Evolutionary conservation across 2,329 filamentous ascomycete genomes (phyloP).

Genomic region (Tolypocladium tropicale): DNA sequence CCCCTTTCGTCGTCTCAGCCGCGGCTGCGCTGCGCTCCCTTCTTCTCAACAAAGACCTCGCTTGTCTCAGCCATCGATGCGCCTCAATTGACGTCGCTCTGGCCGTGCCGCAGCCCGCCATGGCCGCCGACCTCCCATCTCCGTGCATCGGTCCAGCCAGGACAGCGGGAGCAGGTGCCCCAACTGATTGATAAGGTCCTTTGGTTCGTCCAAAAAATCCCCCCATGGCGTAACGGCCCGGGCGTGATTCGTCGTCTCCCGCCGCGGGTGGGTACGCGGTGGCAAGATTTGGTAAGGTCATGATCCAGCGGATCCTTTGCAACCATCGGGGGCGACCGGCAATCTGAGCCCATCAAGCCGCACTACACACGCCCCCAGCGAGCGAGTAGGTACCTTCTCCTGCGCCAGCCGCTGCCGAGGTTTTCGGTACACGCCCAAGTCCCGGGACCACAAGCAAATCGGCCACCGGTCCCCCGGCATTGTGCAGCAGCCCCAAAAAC

Average conservation of each 20-base stretch:
- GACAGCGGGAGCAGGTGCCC: not conserved
- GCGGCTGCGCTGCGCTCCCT: not conserved
- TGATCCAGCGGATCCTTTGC: not conserved
- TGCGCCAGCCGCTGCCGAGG: not conserved
- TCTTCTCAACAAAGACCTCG: not conserved
- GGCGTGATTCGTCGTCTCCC: not conserved
- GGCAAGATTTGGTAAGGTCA: slow-evolving; percentile 2
- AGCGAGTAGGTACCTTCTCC: too few relatives aligned
- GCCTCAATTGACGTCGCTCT: not conserved
- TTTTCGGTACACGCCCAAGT: not conserved
- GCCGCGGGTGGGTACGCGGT: not conserved
- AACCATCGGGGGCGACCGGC: not conserved
- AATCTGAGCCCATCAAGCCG: too few relatives aligned
- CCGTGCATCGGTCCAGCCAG: not conserved
- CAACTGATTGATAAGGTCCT: not conserved
- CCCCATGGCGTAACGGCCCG: not conserved
- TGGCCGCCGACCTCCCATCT: too few relatives aligned
- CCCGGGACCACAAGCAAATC: too few relatives aligned
- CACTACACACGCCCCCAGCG: too few relatives aligned
- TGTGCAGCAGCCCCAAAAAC: slow-evolving; percentile 3
- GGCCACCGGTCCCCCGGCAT: not conserved
- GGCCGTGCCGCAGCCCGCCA: not conserved
- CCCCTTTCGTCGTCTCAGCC: not conserved
- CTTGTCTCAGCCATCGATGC: not conserved
- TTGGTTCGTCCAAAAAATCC: not conserved